Conservation (phyloP, 2,329 filamentous ascomycete genomes). For the Apiospora malaysiana region DNA sequence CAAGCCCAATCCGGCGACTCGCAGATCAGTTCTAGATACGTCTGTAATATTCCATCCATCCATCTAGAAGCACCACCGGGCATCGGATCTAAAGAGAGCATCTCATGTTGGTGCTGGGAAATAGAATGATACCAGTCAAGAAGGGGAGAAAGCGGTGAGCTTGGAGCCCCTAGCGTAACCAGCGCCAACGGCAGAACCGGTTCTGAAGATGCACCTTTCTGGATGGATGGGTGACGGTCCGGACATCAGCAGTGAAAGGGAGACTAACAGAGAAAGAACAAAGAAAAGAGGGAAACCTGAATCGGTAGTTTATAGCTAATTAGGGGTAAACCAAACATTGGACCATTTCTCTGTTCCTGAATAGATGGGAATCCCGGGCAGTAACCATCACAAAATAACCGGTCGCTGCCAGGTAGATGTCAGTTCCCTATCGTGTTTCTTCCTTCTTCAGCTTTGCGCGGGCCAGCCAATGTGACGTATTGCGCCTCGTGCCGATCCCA, state of each 20-base stretch:
- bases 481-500: not conserved
- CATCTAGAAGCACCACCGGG: not conserved
- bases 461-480: not conserved
- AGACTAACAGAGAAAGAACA: too few species aligned
- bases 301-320: not conserved
- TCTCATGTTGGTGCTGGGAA: not conserved
- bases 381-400: not conserved
- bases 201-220: not conserved
- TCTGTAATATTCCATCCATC: not conserved
- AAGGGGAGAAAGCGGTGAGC: slow-evolving; percentile 7
- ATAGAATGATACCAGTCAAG: not conserved
- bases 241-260: not conserved
- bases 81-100: not conserved
- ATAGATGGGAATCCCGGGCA: not conserved
- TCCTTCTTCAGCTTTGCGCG: not conserved
- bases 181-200: slow-evolving; percentile 8
- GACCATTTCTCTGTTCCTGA: not conserved
- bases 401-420: not conserved
- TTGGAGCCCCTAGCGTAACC: not conserved
- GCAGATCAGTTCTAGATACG: slow-evolving; percentile 13
- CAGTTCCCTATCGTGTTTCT: not conserved
- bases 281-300: not conserved
- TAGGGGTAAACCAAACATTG: not conserved
- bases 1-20: slow-evolving; percentile 18
- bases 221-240: not conserved